Evolutionary conservation across 2,329 filamentous ascomycete species (phyloP).

Genomic region (Sarocladium brachiariae): DNA sequence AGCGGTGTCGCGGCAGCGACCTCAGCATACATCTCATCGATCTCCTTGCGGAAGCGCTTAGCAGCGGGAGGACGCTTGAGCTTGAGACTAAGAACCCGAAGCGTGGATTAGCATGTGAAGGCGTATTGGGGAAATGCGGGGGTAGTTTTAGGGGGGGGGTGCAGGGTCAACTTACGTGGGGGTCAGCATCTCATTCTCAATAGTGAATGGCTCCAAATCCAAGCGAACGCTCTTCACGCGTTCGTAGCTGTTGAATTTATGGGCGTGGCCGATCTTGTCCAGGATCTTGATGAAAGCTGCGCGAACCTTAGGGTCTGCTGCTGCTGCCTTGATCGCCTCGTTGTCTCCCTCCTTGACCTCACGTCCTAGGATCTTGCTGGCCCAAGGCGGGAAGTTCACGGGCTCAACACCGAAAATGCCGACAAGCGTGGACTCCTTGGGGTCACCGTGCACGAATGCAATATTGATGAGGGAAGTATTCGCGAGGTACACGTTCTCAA

Average conservation of each 20-base stretch:
- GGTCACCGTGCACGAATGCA: slow-evolving; percentile 88
- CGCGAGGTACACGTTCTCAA: slow-evolving; percentile 89
- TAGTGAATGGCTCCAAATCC: slow-evolving; percentile 80
- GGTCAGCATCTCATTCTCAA: slow-evolving; percentile 86
- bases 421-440: slow-evolving; percentile 72
- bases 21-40: slow-evolving; percentile 52
- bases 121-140: not conserved
- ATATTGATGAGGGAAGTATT: slow-evolving; percentile 71
- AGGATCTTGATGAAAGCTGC: slow-evolving; percentile 72
- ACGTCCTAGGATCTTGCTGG: slow-evolving; percentile 67
- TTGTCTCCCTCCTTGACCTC: slow-evolving; percentile 58
- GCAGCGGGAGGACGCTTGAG: slow-evolving; percentile 52
- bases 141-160: not conserved
- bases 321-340: slow-evolving; percentile 59
- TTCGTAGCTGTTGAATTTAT: slow-evolving; percentile 91
- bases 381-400: slow-evolving; percentile 73
- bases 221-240: slow-evolving; percentile 67
- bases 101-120: slow-evolving; percentile 1
- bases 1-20: slow-evolving; percentile 32
- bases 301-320: slow-evolving; percentile 62
- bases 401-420: slow-evolving; percentile 85
- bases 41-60: slow-evolving; percentile 44
- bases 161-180: slow-evolving; percentile 67
- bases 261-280: slow-evolving; percentile 68
- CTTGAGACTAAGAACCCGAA: slow-evolving; percentile 40